Evolutionary conservation across 148 eudicot species (phyloP).

Genomic region (Vaccinium corymbosum): DNA sequence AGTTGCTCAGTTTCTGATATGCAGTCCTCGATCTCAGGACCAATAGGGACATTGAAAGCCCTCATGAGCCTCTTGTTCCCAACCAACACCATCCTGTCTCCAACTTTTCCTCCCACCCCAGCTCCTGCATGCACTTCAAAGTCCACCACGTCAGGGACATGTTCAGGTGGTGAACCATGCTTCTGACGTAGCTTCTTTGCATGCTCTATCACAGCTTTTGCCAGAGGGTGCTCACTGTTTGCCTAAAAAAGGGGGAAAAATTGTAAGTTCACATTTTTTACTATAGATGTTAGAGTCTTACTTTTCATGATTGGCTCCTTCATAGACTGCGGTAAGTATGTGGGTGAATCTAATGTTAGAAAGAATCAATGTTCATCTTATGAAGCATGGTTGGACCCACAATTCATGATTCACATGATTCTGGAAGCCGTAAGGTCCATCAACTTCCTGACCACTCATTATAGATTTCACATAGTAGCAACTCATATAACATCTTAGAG

Average conservation of each 20-base stretch:
- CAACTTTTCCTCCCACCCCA: conserved; percentile 82
- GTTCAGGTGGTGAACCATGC: conserved; percentile 38
- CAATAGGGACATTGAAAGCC: conserved; percentile 47
- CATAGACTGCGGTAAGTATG: neutral
- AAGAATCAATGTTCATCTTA: neutral
- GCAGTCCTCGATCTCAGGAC: conserved; percentile 52
- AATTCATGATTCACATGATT: neutral
- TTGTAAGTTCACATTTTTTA: neutral
- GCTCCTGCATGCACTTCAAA: conserved; percentile 93
- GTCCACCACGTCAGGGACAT: conserved; percentile 58
- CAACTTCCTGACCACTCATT: neutral
- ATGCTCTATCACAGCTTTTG: conserved; percentile 81
- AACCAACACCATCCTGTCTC: conserved; percentile 58
- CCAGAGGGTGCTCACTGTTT: conserved; percentile 95
- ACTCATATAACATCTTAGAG: neutral
- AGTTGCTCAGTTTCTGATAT: conserved; percentile 59
- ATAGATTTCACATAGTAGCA: neutral
- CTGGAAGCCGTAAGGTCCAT: neutral
- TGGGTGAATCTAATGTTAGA: neutral
- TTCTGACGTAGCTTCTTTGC: conserved; percentile 60
- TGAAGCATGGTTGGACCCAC: neutral
- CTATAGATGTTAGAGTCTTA: too few relatives aligned
- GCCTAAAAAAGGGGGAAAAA: conserved; percentile 34
- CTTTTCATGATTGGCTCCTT: neutral
- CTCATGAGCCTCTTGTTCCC: conserved; percentile 91